These are phyloP conservation scores for Aspergillus chevalieri DNA, from an alignment of 2,329 filamentous ascomycete species.

Conservation along the genomic window DNA sequence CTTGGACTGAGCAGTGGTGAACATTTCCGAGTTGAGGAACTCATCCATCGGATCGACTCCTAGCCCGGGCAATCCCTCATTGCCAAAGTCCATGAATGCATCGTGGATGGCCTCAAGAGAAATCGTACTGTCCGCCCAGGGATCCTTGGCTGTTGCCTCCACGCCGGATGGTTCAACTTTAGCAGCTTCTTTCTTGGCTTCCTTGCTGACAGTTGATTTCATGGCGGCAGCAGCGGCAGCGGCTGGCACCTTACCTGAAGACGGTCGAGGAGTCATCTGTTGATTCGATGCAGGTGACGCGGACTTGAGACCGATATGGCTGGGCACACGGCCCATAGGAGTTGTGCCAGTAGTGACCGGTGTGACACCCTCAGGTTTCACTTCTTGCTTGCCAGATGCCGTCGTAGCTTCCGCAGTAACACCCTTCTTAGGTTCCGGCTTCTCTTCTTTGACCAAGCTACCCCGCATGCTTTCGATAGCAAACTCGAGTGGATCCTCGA, in stretches of 20 bases:
- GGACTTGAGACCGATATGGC: constrained; percentile 28
- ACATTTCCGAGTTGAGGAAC: constrained; percentile 32
- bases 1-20: constrained; percentile 24
- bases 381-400: constrained; percentile 22
- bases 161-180: constrained; percentile 14
- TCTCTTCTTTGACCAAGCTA: constrained; percentile 44
- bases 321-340: constrained; percentile 28
- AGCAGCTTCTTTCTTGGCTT: constrained; percentile 19
- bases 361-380: constrained; percentile 21
- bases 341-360: constrained; percentile 24
- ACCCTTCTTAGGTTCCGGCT: constrained; percentile 16
- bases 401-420: constrained; percentile 7
- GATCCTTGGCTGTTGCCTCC: constrained; percentile 20
- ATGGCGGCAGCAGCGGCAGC: constrained; percentile 6
- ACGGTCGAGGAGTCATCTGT: constrained; percentile 25
- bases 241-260: constrained; percentile 17
- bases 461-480: constrained; percentile 48
- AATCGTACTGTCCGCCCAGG: constrained; percentile 33
- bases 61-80: constrained; percentile 21
- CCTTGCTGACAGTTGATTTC: constrained; percentile 21
- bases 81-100: constrained; percentile 29
- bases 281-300: constrained; percentile 30
- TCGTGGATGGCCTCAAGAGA: constrained; percentile 33
- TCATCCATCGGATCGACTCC: constrained; percentile 33
- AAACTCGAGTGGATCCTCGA: constrained; percentile 53